These are phyloP conservation scores for Breynia disticha DNA, from an alignment of 441 rosid genomes.

Conservation along the genomic window DNA sequence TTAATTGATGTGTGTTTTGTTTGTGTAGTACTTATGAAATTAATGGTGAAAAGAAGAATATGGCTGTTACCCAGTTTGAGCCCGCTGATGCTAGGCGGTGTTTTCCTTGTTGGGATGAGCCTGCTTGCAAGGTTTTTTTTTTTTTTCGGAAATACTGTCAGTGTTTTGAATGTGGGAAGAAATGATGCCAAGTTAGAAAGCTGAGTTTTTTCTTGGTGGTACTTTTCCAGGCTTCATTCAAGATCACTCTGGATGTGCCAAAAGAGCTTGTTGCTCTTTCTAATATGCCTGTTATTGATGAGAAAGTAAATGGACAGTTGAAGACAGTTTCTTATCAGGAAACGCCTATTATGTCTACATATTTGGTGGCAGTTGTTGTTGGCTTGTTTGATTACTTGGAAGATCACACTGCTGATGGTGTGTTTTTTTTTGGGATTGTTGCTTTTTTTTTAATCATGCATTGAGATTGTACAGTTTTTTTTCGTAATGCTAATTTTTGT, in stretches of 20 bases:
- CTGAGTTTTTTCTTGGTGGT: not conserved
- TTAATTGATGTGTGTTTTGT: not conserved
- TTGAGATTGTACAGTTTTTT: conserved; percentile 1
- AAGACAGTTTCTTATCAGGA: conserved; percentile 75
- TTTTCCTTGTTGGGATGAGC: conserved; percentile 99
- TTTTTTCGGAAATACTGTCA: not conserved
- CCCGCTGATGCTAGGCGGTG: conserved; percentile 94
- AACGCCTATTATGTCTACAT: conserved; percentile 93
- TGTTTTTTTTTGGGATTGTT: too few relatives aligned
- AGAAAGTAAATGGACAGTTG: conserved; percentile 54
- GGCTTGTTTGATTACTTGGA: conserved; percentile 89
- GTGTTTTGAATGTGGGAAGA: too few relatives aligned
- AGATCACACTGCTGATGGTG: conserved; percentile 92
- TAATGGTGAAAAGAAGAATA: conserved; percentile 83
- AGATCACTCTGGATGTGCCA: conserved; percentile 80
- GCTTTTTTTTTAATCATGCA: not conserved
- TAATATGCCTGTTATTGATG: conserved; percentile 75
- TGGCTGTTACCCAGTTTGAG: conserved; percentile 98
- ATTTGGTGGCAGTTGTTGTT: conserved; percentile 84
- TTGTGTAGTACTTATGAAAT: conserved; percentile 48
- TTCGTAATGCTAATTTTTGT: conserved; percentile 4
- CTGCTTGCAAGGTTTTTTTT: conserved; percentile 73
- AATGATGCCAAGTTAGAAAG: too few relatives aligned
- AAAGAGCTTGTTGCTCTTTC: conserved; percentile 77
- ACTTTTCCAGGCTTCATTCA: conserved; percentile 70